Evolutionary conservation across 371 early-diverging fungal genomes (phyloP).

Genomic region (Ecytonucleospora hepatopenaei): DNA sequence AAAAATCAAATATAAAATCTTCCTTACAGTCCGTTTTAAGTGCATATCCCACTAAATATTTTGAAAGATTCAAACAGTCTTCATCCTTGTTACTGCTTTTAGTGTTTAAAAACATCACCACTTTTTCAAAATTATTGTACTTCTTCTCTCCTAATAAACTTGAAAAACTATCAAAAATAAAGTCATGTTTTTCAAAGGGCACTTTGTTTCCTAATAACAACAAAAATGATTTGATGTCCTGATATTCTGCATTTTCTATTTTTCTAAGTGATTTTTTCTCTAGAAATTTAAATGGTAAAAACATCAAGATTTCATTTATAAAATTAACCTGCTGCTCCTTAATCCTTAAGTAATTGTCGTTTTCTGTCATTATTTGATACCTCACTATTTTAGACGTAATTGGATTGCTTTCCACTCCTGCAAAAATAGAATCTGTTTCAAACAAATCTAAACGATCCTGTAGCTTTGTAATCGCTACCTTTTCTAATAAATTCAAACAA

Average conservation of each 20-base stretch:
- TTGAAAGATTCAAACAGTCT: conserved; percentile 37
- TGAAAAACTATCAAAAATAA: conserved; percentile 39
- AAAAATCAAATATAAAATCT: conserved; percentile 48
- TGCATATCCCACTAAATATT: conserved; percentile 41
- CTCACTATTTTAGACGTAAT: conserved; percentile 14
- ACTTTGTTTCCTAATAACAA: conserved; percentile 42
- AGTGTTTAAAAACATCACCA: neutral
- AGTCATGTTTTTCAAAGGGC: conserved; percentile 23
- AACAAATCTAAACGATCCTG: conserved; percentile 3
- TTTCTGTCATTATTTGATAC: conserved; percentile 17
- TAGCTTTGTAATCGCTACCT: conserved; percentile 30
- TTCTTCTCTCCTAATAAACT: conserved; percentile 10
- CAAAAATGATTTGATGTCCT: conserved; percentile 50
- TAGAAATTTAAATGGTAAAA: conserved; percentile 32
- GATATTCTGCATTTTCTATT: conserved; percentile 51
- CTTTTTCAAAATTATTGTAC: conserved; percentile 17
- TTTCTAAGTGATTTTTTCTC: conserved; percentile 44
- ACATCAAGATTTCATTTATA: conserved; percentile 14
- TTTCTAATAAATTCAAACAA: conserved; percentile 48
- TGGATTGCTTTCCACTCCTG: conserved; percentile 3
- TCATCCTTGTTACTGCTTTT: conserved; percentile 24
- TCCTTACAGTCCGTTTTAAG: conserved; percentile 26
- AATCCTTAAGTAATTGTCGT: conserved; percentile 3
- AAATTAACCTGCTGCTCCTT: conserved; percentile 1
- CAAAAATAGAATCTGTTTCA: neutral